Evolutionary conservation across 129 eudicot genomes (phyloP), one percentile per base, ranked within the genome.

Genomic region (Lonicera japonica): DNA sequence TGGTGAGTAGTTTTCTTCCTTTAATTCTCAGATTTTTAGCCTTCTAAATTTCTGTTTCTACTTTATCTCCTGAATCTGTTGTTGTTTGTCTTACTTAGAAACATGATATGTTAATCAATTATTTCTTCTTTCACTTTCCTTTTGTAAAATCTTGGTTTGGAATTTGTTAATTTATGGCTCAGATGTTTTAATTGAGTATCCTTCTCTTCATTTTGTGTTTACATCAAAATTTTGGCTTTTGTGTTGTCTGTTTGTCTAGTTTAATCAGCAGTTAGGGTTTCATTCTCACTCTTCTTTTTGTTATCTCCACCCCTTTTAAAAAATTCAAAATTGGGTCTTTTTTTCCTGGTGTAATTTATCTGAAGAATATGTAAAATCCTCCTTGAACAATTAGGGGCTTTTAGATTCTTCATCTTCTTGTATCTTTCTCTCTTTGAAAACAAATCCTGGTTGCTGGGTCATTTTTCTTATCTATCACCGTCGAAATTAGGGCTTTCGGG

Each of bases 231-330:
- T 54, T 54, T 21, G 58, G 58, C 29, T 58, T 58, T 43, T 34
- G 46, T 58, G 61, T 16, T 67, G 62, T 56, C 25, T 54, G 52
- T 67, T 52, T 25, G 53, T 25, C 58, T 8, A 14, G 17, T 45
- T 19, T 1, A 34, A 58, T 58, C 25, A 25, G 17, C 45, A 57
- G 18, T 46, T 75, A 70, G 72, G 68, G 71, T 34, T 72, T 25
- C 21, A 14, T 7, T 16, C 22, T 18, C 0, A 13, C 11, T 5
- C 7, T 11, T 41, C 12, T 20, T 23, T 21, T 29, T 29, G 6
- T 29, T 29, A 29, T 29, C 36, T 29, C 6, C 36, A 29, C 25
- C 50, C 43, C 50, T 43, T 43, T 43, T 43, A 1, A 4, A 29
- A 29, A 29, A 29, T 29, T 29, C 36, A 29, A 29, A 29, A 10